phyloP scores from a whole-genome alignment of 83 land plant species.

The Thuja plicata region DNA sequence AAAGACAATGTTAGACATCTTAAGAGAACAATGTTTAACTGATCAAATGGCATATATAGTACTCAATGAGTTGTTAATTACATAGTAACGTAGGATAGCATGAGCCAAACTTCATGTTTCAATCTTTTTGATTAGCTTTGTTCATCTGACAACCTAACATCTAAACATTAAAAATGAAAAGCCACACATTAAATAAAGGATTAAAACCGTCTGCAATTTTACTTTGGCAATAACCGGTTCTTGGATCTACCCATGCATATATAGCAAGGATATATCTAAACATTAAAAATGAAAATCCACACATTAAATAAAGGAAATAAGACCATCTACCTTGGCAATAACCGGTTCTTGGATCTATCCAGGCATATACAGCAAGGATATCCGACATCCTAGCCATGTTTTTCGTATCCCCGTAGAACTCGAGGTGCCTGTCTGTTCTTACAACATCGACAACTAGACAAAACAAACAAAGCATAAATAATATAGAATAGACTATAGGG shows the following conservation, averaged over 20 bases:
- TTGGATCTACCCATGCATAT: too few species aligned
- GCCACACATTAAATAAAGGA: background rate
- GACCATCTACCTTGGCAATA: conserved; percentile 81
- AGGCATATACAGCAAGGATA: conserved; percentile 93
- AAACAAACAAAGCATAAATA: conserved; percentile 13
- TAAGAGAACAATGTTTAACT: background rate
- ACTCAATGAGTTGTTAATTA: background rate
- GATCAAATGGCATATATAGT: background rate
- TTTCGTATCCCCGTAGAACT: conserved; percentile 78
- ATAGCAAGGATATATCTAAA: too few species aligned
- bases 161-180: background rate
- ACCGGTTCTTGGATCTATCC: conserved; percentile 93
- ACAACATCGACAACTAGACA: conserved; percentile 85
- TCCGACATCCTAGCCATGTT: conserved; percentile 96
- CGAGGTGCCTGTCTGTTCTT: conserved; percentile 91
- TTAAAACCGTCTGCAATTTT: too few species aligned
- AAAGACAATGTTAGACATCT: background rate
- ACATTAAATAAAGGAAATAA: background rate
- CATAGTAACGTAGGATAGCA: background rate
- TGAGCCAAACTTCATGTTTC: background rate
- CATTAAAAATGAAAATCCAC: background rate
- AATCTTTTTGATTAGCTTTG: background rate
- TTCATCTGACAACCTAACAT: background rate
- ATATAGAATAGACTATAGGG: background rate
- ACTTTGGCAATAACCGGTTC: too few species aligned